Conservation (phyloP, 805 yeast species). For the Wickerhamiella lipophila region DNA sequence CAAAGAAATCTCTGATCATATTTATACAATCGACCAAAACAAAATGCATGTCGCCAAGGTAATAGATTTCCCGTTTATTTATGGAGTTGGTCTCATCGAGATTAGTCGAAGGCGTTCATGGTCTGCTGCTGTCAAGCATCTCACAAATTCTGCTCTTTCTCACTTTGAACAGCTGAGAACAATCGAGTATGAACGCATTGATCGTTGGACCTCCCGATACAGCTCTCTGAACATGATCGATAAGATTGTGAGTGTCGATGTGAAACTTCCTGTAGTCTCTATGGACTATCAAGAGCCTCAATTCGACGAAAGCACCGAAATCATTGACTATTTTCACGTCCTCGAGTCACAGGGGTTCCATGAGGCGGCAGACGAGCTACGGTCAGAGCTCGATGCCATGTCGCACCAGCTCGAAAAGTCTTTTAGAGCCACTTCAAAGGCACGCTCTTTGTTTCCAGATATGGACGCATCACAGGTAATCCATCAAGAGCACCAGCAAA, state of each 20-base stretch:
- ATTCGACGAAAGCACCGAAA: conserved; percentile 10
- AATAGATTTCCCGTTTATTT: conserved; percentile 29
- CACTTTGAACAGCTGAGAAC: conserved; percentile 44
- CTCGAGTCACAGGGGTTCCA: conserved; percentile 20
- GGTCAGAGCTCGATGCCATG: conserved; percentile 25
- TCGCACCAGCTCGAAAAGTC: conserved; percentile 18
- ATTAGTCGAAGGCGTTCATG: conserved; percentile 25
- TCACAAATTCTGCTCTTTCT: conserved; percentile 42
- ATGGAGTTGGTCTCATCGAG: conserved; percentile 30
- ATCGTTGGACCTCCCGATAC: conserved; percentile 53
- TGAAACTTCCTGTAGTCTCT: conserved; percentile 14
- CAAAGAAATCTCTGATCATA: conserved; percentile 17
- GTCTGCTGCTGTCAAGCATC: conserved; percentile 20
- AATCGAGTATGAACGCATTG: conserved; percentile 32
- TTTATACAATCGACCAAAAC: conserved; percentile 23
- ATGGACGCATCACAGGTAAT: conserved; percentile 3
- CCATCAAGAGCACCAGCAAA: neutral
- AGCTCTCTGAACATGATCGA: conserved; percentile 18
- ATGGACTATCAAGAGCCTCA: conserved; percentile 18
- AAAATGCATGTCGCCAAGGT: conserved; percentile 27
- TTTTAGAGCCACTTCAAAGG: conserved; percentile 4
- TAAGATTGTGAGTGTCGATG: conserved; percentile 4
- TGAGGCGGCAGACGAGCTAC: conserved; percentile 22
- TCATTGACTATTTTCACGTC: conserved; percentile 18
- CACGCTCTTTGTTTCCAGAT: neutral